A percentile compares a stretch with the other conserved stretches of the same genome.
Conservation (phyloP, 2,329 filamentous ascomycete species). For the Leptographium galeiforme region DNA sequence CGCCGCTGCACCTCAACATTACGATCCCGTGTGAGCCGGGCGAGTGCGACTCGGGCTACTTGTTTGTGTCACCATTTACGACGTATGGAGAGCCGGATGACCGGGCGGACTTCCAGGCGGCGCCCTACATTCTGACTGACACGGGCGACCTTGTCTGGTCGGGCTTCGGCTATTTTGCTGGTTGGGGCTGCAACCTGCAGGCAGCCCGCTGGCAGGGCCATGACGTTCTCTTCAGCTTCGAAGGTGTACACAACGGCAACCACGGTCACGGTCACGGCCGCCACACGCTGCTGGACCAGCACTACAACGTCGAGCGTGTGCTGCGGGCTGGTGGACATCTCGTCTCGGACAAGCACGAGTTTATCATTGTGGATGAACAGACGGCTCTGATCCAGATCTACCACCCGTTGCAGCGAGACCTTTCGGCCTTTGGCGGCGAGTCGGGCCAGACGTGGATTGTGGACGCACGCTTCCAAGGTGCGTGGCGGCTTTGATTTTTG, state of each 20-base stretch:
- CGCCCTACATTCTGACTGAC: constrained; percentile 41
- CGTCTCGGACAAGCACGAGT: constrained; percentile 39
- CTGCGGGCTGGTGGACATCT: constrained; percentile 35
- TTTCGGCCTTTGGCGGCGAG: constrained; percentile 30
- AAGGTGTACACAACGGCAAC: constrained; percentile 35
- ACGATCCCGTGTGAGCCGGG: constrained; percentile 19
- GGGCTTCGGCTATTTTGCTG: constrained; percentile 36
- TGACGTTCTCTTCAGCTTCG: constrained; percentile 39
- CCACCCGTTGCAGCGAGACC: constrained; percentile 31
- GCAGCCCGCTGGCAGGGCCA: constrained; percentile 33
- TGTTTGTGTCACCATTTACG: constrained; percentile 13
- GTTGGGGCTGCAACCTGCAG: constrained; percentile 42
- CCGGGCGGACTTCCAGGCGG: constrained; percentile 25
- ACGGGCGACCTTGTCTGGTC: constrained; percentile 44
- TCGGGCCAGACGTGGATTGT: constrained; percentile 41
- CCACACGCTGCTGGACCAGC: constrained; percentile 35
- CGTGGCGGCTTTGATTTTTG: not conserved
- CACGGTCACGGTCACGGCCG: constrained; percentile 43
- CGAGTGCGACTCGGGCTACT: constrained; percentile 22
- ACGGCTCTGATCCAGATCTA: constrained; percentile 41
- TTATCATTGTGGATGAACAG: constrained; percentile 36
- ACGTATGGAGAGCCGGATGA: constrained; percentile 12
- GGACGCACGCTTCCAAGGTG: constrained; percentile 33
- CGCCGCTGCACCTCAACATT: constrained; percentile 20
- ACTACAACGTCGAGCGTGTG: constrained; percentile 40